Conservation (phyloP, 2,329 filamentous ascomycete species). For the Ceratocystis diversiconidia region DNA sequence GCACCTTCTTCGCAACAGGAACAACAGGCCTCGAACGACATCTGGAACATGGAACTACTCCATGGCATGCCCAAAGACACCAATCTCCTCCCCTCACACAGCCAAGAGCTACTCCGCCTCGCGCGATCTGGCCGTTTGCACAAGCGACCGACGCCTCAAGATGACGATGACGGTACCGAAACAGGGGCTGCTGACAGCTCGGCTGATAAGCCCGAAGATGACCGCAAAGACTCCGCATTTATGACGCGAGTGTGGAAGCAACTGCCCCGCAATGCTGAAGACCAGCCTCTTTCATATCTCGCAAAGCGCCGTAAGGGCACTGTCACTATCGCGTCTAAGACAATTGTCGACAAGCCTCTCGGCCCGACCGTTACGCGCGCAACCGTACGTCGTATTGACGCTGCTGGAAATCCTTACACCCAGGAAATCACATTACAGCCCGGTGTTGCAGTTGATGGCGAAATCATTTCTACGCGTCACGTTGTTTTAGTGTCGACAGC, state of each 20-base stretch:
- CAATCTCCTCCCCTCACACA: slow-evolving; percentile 60
- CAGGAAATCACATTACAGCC: slow-evolving; percentile 72
- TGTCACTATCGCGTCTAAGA: slow-evolving; percentile 41
- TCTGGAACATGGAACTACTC: slow-evolving; percentile 63
- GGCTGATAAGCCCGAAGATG: slow-evolving; percentile 49
- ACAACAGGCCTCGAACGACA: slow-evolving; percentile 46
- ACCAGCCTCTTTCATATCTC: slow-evolving; percentile 37
- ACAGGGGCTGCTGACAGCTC: slow-evolving; percentile 36
- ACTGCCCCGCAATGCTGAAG: slow-evolving; percentile 44
- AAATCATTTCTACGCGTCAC: slow-evolving; percentile 50
- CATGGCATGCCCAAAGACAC: slow-evolving; percentile 75
- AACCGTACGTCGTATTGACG: slow-evolving; percentile 65
- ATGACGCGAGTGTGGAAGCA: slow-evolving; percentile 48
- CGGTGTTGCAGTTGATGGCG: slow-evolving; percentile 66
- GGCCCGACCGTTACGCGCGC: slow-evolving; percentile 57
- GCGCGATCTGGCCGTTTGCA: slow-evolving; percentile 64
- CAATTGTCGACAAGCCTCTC: slow-evolving; percentile 31
- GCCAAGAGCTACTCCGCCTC: slow-evolving; percentile 67
- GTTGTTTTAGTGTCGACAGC: slow-evolving; percentile 42
- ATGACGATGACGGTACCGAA: slow-evolving; percentile 48
- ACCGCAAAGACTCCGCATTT: slow-evolving; percentile 39
- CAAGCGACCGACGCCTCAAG: slow-evolving; percentile 51
- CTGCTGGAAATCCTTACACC: slow-evolving; percentile 65
- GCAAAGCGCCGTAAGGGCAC: slow-evolving; percentile 49
- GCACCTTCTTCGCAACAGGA: slow-evolving; percentile 53